Evolutionary conservation across 805 yeast genomes (phyloP), one percentile per base, ranked within the genome.

Genomic region (Spathaspora hagerdaliae): DNA sequence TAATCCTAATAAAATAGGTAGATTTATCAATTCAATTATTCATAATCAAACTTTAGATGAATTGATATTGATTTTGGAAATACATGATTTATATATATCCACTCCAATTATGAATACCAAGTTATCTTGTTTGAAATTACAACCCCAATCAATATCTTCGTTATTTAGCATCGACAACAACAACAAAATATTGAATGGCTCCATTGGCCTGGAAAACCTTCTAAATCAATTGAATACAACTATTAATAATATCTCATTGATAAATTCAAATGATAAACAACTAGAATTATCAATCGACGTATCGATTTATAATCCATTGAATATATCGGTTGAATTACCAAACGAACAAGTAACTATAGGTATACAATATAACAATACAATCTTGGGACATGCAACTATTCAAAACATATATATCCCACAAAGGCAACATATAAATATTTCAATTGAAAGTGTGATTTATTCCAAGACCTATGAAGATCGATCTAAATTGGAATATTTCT

Each of bases 271-370:
- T 8, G 33, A 44, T 1, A 46, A 52, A 0, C 51, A 50, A 2
- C 46, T 69, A 11, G 49, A 55, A 5, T 41, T 76, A 5, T 38
- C 61, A 36, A 55, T 65, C 29, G 69, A 62, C 36, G 31, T 67
- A 5, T 60, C 58, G 13, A 31, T 74, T 2, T 32, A 43, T 10
- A 75, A 73, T 49, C 74, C 76, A 1, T 51, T 67, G 19, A 51
- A 51, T 14, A 41, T 54, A 7, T 55, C 63, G 1, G 36, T 64
- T 12, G 59, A 54, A 2, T 31, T 64, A 5, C 56, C 63, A 5
- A 46, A 51, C 6, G 60, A 61, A 7, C 59, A 57, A 2, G n/a
- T 66, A 6, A 53, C 52, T 6, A 50, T 73, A 12, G 54, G 58
- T 6, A 41, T 74, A 6, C 51, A 44, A 2, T 62, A 57, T 48